Base-by-base conservation (phyloP, 164 flowering plant genomes). In the Vitis amurensis region DNA sequence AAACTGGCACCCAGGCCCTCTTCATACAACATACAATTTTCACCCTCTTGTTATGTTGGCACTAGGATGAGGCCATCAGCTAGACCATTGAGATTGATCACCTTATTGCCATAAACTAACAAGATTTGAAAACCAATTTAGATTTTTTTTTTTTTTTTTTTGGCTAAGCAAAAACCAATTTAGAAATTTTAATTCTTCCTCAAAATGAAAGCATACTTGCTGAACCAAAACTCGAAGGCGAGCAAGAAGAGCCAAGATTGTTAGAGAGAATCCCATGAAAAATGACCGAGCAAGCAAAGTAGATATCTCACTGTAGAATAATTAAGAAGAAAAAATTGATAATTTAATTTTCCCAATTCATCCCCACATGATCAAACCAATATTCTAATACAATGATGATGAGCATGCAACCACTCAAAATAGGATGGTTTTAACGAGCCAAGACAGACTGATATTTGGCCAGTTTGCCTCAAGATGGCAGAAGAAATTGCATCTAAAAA, bases 171-270 rank as follows among this genome's bases (percentile, higher is more conserved):
- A 37, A 31, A 37, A 37, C 44, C 44, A 3, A 6, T 37, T 37
- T 37, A 37, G 2, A 23, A 23, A 23, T 3, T 37, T 3, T 6
- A 37, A 37, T 37, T 37, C 61, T 14, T 15, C 10, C 7, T 1
- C 16, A 23, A 63, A 29, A 15, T 50, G 30, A 16, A 75, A 56
- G 75, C 88, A 82, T 85, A 92, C 98, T 74, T 92, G 99, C 73
- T 92, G 97, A 77, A 86, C 86, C 81, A 92, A 77, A 63, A 91
- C 94, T 65, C 99, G 86, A 51, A 92, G 80, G 66, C 96, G 97
- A 19, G 90, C 91, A 74, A 94, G 90, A 74, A 91, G 55, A 65
- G 97, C 84, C 81, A 92, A 73, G 68, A 78, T 61, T 59, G 88
- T 83, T 14, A 91, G 58, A 67, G 89, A 92, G 79, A 92, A 94